Percentiles rank a stretch among this genome's conserved stretches.
Conservation (phyloP, 345 rosid species). For the Boechera divaricarpa region DNA sequence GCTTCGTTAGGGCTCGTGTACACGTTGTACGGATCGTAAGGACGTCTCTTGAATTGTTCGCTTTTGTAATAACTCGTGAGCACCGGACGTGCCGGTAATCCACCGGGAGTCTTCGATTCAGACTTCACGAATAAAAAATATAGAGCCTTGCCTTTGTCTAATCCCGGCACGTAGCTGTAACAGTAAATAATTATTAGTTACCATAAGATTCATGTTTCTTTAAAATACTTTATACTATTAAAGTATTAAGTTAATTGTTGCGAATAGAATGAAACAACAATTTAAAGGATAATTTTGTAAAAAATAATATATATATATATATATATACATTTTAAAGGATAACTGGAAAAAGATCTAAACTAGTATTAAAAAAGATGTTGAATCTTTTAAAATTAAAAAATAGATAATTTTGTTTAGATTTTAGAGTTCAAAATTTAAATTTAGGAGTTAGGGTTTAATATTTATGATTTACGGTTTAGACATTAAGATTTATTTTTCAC, state of each 20-base stretch:
- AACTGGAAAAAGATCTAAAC: neutral
- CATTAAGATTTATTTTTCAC: neutral
- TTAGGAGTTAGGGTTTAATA: neutral
- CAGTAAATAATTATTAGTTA: neutral
- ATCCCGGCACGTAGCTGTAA: constrained; percentile 69
- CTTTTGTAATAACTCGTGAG: constrained; percentile 93
- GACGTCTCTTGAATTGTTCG: constrained; percentile 69
- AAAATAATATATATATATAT: too few relatives aligned
- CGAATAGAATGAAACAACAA: neutral
- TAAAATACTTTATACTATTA: neutral
- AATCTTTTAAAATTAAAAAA: too few relatives aligned
- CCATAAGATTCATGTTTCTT: neutral
- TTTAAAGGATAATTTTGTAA: too few relatives aligned
- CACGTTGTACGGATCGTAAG: constrained; percentile 73
- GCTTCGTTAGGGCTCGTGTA: constrained; percentile 89
- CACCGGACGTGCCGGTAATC: constrained; percentile 87
- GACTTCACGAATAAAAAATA: constrained; percentile 77
- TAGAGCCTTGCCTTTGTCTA: constrained; percentile 86
- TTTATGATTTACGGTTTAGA: neutral
- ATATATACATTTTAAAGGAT: neutral
- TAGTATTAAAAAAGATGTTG: neutral
- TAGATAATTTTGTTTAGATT: neutral
- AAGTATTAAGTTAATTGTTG: neutral
- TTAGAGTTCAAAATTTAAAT: neutral
- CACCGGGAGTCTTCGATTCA: constrained; percentile 80